Percentiles rank a stretch among this genome's conserved stretches.
These are phyloP conservation scores for Alternaria brassicae DNA, from an alignment of 2,329 filamentous ascomycete genomes.

Conservation along the genomic window DNA sequence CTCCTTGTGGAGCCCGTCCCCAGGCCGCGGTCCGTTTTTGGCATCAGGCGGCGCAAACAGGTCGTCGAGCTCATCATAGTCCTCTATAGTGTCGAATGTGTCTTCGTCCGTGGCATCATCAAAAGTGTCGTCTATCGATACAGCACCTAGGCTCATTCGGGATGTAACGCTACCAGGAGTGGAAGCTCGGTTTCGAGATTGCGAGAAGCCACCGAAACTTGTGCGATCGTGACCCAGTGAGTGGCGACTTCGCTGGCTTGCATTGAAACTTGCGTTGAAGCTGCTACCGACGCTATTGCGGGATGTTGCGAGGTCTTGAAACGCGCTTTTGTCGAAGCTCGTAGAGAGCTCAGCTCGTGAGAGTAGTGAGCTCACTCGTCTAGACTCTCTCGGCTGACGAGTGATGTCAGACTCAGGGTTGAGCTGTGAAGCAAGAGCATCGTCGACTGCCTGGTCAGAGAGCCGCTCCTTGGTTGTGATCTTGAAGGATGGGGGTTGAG, in stretches of 20 bases:
- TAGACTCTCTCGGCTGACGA: conserved; percentile 66
- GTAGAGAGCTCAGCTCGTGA: conserved; percentile 86
- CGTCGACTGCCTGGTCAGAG: conserved; percentile 53
- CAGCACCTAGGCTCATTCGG: conserved; percentile 48
- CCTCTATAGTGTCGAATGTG: conserved; percentile 49
- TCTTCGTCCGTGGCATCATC: conserved; percentile 50
- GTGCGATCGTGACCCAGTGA: conserved; percentile 74
- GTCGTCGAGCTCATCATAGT: conserved; percentile 51
- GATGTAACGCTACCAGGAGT: conserved; percentile 58
- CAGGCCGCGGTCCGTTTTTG: conserved; percentile 39
- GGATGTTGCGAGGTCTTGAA: conserved; percentile 71
- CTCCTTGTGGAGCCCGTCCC: conserved; percentile 50
- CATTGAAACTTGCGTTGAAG: conserved; percentile 56
- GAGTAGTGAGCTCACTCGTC: conserved; percentile 89
- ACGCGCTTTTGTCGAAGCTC: conserved; percentile 81
- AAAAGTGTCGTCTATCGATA: conserved; percentile 48
- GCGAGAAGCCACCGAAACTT: conserved; percentile 60
- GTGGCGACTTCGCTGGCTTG: conserved; percentile 69
- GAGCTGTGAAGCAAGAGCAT: conserved; percentile 57
- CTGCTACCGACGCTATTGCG: conserved; percentile 49
- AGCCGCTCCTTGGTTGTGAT: conserved; percentile 43
- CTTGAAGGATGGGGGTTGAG: conserved; percentile 51
- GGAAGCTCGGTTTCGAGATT: conserved; percentile 61
- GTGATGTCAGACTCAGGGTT: conserved; percentile 58
- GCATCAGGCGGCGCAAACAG: conserved; percentile 45